These are phyloP conservation scores for Eucalyptus regnans DNA, from an alignment of 345 rosid genomes.

Conservation along the genomic window DNA sequence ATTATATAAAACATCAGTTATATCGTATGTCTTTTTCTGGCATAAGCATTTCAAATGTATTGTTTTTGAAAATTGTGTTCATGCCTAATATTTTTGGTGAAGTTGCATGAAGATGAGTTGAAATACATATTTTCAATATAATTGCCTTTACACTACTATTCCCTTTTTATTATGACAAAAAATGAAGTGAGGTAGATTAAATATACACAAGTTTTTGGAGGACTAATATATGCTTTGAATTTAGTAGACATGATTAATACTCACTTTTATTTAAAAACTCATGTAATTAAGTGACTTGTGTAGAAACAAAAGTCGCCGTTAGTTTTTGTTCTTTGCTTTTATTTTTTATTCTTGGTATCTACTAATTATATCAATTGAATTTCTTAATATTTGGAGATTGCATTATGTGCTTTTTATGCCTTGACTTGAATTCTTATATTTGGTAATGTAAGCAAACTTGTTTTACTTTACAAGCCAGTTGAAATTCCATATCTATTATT, in stretches of 20 bases:
- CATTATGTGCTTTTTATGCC: neutral
- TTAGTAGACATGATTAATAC: neutral
- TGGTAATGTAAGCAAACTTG: neutral
- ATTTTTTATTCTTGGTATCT: neutral
- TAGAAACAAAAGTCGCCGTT: neutral
- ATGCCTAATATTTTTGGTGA: neutral
- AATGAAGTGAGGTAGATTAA: neutral
- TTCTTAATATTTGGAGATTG: neutral
- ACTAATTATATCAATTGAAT: neutral
- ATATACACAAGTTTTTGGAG: neutral
- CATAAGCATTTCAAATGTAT: neutral
- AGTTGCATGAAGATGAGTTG: neutral
- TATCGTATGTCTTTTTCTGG: neutral
- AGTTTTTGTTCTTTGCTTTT: neutral
- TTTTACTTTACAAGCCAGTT: neutral
- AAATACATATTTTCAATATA: neutral
- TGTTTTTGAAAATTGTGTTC: neutral
- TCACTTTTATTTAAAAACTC: neutral
- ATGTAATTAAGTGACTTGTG: neutral
- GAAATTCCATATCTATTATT: neutral
- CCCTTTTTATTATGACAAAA: neutral
- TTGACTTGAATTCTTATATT: neutral
- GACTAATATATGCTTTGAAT: neutral
- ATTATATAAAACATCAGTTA: neutral
- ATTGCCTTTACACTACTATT: neutral